Base-by-base conservation (phyloP, 202 grass and related monocot species). In the Thinopyrum obtusiflorum region DNA sequence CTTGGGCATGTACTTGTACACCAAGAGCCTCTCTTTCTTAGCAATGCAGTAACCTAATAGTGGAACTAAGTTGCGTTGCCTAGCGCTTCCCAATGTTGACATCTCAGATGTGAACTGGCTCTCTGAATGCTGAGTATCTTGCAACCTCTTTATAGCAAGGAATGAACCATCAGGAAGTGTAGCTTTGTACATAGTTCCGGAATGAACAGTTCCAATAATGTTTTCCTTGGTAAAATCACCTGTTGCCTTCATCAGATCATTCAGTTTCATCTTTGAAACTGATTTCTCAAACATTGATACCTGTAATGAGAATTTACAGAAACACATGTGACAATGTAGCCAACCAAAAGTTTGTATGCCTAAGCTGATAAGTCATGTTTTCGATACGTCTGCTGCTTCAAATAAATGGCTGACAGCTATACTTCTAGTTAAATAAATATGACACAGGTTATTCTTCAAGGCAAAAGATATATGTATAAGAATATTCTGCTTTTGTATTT, bases 211-310 rank as follows among this genome's bases (percentile, higher is more conserved):
- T 76, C 88, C 92, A 78, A 99, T 94, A 36, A 99, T 92, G 69
- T 96, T 99, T 17, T 96, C 91, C 83, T 99, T 96, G 7, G 77
- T 94, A 86, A 99, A 99, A 82, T 99, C 88, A 11, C 86, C 81
- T 27, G 97, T 99, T 78, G 97, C 92, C 81, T 88, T 92, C 88
- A 96, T 86, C 24, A 99, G 85, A 83, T 99, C 97, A 76, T 84
- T 92, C 24, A 99, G 63, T 65, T 99, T 94, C 97, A 99, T 99
- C 80, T 96, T 96, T 24, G 92, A 86, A 64, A 99, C 90, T 1
- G 97, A 94, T 80, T 94, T 96, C 85, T 96, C 93, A 81, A 99
- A 99, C 97, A 96, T 96, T 0, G 93, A 94, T 65, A 99, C 90
- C 97, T 99, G 47, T 76, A 87, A 85, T 17, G 61, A 73, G 21